Percentiles rank a stretch among this genome's conserved stretches.
Evolutionary conservation across 495 filamentous ascomycete genomes (phyloP).

Genomic region (Aspergillus nanangensis): DNA sequence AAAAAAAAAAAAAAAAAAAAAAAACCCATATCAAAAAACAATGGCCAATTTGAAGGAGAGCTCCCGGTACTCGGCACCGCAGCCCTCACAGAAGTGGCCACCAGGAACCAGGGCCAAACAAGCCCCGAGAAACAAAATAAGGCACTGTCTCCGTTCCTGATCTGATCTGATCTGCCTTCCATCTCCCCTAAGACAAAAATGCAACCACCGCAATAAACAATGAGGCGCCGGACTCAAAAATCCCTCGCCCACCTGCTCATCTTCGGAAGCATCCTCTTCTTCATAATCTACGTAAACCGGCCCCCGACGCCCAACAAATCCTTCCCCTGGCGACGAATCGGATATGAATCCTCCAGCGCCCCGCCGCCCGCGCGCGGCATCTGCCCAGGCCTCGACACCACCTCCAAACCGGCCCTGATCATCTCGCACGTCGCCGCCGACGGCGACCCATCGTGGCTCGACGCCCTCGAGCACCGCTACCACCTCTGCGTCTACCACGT

Average conservation of each 20-base stretch:
- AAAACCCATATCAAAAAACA: too few relatives aligned
- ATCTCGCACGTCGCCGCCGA: slow-evolving; percentile 33
- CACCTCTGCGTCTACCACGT: slow-evolving; percentile 50
- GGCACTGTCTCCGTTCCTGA: too few relatives aligned
- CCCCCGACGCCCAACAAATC: slow-evolving; percentile 20
- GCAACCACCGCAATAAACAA: too few relatives aligned
- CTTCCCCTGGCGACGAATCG: slow-evolving; percentile 34
- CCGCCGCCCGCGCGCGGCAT: slow-evolving; percentile 21
- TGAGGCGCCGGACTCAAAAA: slow-evolving; percentile 16
- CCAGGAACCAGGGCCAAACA: too few relatives aligned
- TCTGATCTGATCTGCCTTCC: too few relatives aligned
- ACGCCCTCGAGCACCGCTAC: slow-evolving; percentile 24
- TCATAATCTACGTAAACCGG: slow-evolving; percentile 31
- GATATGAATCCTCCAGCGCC: too few relatives aligned
- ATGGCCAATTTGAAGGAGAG: too few relatives aligned
- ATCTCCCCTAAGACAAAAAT: too few relatives aligned
- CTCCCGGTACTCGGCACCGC: too few relatives aligned
- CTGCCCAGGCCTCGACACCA: slow-evolving; percentile 24
- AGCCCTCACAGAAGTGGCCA: too few relatives aligned
- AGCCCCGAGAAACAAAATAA: too few relatives aligned
- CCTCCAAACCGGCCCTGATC: slow-evolving; percentile 35
- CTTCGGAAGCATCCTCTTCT: slow-evolving; percentile 23
- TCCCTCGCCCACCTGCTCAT: slow-evolving; percentile 23
- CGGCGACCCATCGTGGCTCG: slow-evolving; percentile 34
- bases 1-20: too few relatives aligned